Conservation (phyloP, 2,329 filamentous ascomycete species). For the Fusarium domesticum region DNA sequence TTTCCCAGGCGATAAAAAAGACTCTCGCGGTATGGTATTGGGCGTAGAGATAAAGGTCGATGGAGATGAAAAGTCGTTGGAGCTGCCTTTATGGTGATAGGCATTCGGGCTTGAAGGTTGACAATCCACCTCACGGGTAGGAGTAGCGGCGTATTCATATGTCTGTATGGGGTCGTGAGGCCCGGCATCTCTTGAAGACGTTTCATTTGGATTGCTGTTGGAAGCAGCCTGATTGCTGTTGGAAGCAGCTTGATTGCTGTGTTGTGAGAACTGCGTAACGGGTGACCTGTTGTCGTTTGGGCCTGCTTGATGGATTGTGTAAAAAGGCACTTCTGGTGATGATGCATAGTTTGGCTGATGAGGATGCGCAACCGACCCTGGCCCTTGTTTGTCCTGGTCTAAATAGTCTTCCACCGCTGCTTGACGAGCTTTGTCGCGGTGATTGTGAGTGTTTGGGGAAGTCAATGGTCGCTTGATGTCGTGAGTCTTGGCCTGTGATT, state of each 20-base stretch:
- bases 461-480: background rate
- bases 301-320: conserved; percentile 8
- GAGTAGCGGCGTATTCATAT: conserved; percentile 11
- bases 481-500: background rate
- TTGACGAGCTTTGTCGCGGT: conserved; percentile 1
- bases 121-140: conserved; percentile 6
- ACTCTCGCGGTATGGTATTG: background rate
- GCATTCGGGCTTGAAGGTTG: conserved; percentile 9
- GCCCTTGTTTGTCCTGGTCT: background rate
- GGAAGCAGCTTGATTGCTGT: conserved; percentile 7
- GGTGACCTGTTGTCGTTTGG: conserved; percentile 12
- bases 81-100: conserved; percentile 1
- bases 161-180: conserved; percentile 11
- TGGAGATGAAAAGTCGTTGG: conserved; percentile 2
- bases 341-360: conserved; percentile 10
- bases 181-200: conserved; percentile 6
- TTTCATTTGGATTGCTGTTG: conserved; percentile 4
- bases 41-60: conserved; percentile 4
- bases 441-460: background rate
- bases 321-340: conserved; percentile 13
- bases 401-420: conserved; percentile 8
- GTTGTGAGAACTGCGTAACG: conserved; percentile 20
- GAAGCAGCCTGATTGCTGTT: conserved; percentile 3
- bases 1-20: background rate
- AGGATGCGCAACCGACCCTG: background rate